Evolutionary conservation across 2,329 filamentous ascomycete genomes (phyloP).

Genomic region (Sphaerulina vaccinii): DNA sequence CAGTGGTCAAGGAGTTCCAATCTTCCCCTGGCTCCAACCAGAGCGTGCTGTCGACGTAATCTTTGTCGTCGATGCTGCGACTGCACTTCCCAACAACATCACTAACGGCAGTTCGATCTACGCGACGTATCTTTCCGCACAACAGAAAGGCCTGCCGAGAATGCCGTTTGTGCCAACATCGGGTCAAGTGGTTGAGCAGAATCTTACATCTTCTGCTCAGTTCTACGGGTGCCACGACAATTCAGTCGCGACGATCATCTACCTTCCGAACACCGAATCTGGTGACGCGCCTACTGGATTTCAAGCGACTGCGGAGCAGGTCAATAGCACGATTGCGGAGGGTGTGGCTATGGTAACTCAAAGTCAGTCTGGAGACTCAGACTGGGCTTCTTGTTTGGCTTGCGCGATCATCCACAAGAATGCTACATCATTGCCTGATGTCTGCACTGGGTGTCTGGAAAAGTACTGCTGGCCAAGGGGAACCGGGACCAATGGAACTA

Average conservation of each 20-base stretch:
- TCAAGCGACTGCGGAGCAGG: background rate
- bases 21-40: constrained; percentile 18
- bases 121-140: constrained; percentile 18
- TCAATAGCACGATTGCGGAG: constrained; percentile 11
- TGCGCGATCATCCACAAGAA: constrained; percentile 20
- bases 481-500: no score
- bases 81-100: constrained; percentile 13
- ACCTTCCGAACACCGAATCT: constrained; percentile 14
- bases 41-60: constrained; percentile 18
- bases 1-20: constrained; percentile 17
- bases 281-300: background rate
- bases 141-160: constrained; percentile 8
- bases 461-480: constrained; percentile 19
- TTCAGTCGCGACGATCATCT: constrained; percentile 14
- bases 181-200: constrained; percentile 7
- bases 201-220: constrained; percentile 14
- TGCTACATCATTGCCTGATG: constrained; percentile 7
- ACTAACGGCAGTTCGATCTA: constrained; percentile 18
- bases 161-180: constrained; percentile 18
- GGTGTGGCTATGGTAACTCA: constrained; percentile 16
- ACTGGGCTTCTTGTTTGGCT: constrained; percentile 18
- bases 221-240: constrained; percentile 19
- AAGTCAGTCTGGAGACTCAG: constrained; percentile 1
- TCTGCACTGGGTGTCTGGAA: constrained; percentile 12
- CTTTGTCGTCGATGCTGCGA: constrained; percentile 17